These are phyloP conservation scores for Breviolum minutum DNA, from an alignment of 73 alveolate species.

Conservation along the genomic window DNA sequence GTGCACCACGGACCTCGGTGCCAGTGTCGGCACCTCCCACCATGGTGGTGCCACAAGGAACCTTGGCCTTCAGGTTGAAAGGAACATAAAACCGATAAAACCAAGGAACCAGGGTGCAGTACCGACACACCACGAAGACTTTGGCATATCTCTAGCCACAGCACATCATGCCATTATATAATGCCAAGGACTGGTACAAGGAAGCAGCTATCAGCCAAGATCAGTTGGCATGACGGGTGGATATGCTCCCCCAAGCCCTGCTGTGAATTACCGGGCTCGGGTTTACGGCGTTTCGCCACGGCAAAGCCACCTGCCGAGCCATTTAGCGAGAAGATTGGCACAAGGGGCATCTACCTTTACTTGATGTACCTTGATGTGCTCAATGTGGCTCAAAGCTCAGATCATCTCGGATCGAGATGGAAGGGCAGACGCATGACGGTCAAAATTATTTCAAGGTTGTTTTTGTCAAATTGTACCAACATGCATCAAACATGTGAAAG, in stretches of 20 bases:
- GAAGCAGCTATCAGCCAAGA: constrained; percentile 44
- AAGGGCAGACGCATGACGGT: background rate
- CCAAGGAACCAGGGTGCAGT: background rate
- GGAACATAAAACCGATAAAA: background rate
- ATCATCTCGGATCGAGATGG: background rate
- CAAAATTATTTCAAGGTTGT: no score
- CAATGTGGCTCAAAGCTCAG: background rate
- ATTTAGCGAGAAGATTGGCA: constrained; percentile 42
- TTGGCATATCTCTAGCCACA: background rate
- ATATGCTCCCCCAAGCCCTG: constrained; percentile 43
- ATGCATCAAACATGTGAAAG: no score
- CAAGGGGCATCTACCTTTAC: constrained; percentile 91
- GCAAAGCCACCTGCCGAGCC: constrained; percentile 46
- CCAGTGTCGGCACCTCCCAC: constrained; percentile 62
- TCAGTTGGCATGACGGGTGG: background rate
- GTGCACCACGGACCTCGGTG: constrained; percentile 44
- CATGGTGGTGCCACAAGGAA: constrained; percentile 52
- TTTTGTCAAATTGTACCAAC: no score
- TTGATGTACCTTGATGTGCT: background rate
- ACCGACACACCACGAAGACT: background rate
- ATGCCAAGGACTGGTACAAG: constrained; percentile 26
- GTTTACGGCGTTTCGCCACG: constrained; percentile 82
- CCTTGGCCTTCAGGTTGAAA: background rate
- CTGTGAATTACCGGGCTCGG: constrained; percentile 78
- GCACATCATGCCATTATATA: background rate